Percentiles rank a stretch among this genome's conserved stretches.
phyloP scores from a whole-genome alignment of 345 rosid species.

The Fremontodendron californicum region DNA sequence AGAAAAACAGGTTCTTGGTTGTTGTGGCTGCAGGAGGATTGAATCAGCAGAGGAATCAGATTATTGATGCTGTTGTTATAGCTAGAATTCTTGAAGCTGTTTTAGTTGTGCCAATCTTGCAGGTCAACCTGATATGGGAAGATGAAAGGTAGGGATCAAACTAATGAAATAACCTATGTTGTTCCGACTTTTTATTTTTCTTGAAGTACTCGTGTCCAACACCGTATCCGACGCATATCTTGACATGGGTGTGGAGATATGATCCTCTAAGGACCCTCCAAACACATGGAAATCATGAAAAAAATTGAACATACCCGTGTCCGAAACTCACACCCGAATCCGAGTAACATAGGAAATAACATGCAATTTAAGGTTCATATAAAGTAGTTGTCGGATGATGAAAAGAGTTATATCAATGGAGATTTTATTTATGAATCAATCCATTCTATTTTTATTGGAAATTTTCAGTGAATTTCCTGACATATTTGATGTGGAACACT shows the following conservation, averaged over 20 bases:
- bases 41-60: slow-evolving; percentile 72
- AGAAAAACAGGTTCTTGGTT: slow-evolving; percentile 59
- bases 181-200: no score
- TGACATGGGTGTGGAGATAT: no score
- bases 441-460: background rate
- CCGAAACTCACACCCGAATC: no score
- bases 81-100: slow-evolving; percentile 73
- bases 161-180: no score
- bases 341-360: no score
- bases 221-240: no score
- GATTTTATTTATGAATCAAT: background rate
- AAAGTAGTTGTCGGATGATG: background rate
- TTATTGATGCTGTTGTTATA: slow-evolving; percentile 70
- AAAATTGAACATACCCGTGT: no score
- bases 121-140: slow-evolving; percentile 62
- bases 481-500: slow-evolving; percentile 58
- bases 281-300: no score
- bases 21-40: slow-evolving; percentile 69
- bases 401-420: background rate
- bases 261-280: no score
- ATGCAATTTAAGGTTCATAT: background rate
- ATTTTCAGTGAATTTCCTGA: slow-evolving; percentile 61
- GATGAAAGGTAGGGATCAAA: slow-evolving; percentile 54
- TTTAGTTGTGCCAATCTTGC: slow-evolving; percentile 67
- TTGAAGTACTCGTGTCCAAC: no score